Evolutionary conservation across 768 basidiomycete genomes (phyloP).

Genomic region (Rhizopogon salebrosus): DNA sequence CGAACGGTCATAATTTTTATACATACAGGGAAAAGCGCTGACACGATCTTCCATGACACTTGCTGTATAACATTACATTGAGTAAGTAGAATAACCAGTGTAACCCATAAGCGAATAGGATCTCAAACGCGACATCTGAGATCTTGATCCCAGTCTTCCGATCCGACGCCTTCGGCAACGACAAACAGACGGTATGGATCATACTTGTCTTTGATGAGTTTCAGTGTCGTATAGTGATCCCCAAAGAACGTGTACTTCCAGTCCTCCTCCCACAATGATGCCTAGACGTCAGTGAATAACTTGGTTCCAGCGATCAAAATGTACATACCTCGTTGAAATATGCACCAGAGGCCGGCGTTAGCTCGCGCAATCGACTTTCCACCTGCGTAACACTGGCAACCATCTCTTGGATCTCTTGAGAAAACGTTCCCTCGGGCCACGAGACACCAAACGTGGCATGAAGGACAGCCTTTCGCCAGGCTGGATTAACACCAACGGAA

Average conservation of each 20-base stretch:
- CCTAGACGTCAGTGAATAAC: conserved; percentile 22
- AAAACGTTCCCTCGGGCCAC: conserved; percentile 17
- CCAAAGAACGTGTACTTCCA: conserved; percentile 44
- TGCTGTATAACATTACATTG: too few species aligned
- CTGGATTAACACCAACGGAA: conserved; percentile 41
- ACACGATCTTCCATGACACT: neutral
- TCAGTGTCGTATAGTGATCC: conserved; percentile 33
- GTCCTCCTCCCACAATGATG: conserved; percentile 36
- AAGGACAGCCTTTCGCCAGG: conserved; percentile 39
- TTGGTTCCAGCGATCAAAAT: conserved; percentile 1
- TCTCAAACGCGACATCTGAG: conserved; percentile 15
- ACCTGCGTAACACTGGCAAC: conserved; percentile 10
- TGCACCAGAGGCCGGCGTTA: conserved; percentile 30
- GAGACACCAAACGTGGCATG: conserved; percentile 18
- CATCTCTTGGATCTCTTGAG: conserved; percentile 9
- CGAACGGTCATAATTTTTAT: neutral
- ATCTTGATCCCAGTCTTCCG: conserved; percentile 41
- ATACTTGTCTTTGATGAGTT: conserved; percentile 38
- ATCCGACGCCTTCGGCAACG: conserved; percentile 42
- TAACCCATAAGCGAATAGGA: too few species aligned
- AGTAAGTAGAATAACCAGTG: too few species aligned
- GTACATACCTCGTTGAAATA: conserved; percentile 49
- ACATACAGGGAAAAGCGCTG: neutral
- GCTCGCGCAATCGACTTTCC: conserved; percentile 13
- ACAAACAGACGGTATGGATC: conserved; percentile 43